Conservation (phyloP, 495 filamentous ascomycete species). For the Talaromyces proteolyticus region DNA sequence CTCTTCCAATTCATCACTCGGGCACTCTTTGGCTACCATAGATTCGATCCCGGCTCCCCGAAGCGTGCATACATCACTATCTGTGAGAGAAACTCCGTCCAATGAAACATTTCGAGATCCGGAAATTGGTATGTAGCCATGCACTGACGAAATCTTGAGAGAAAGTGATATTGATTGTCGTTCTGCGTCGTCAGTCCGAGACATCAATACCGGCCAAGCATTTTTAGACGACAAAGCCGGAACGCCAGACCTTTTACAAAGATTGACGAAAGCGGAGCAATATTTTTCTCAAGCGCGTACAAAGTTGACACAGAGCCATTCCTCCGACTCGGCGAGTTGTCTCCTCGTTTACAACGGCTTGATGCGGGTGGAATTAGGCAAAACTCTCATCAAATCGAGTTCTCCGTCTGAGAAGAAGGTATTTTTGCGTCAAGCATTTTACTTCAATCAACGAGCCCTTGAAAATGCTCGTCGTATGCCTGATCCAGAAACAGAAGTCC, state of each 20-base stretch:
- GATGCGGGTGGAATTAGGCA: neutral
- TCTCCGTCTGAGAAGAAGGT: neutral
- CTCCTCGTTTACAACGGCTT: neutral
- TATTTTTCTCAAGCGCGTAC: neutral
- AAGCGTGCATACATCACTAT: neutral
- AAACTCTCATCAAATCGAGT: neutral
- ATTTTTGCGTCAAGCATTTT: neutral
- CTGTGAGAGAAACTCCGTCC: too few relatives aligned
- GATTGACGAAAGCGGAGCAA: neutral
- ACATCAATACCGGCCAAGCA: neutral
- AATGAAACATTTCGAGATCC: too few relatives aligned
- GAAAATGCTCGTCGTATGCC: neutral
- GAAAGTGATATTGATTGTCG: neutral
- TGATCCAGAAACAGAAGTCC: neutral
- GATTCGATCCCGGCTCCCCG: neutral
- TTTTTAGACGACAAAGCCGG: neutral
- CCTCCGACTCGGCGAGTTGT: neutral
- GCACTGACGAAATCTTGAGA: neutral
- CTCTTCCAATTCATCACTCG: too few relatives aligned
- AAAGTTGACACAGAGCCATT: neutral
- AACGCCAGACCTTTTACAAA: neutral
- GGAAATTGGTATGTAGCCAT: neutral
- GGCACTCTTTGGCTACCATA: neutral
- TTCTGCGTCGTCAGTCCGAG: neutral
- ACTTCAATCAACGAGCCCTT: neutral